Evolutionary conservation across 106 monocot genomes (phyloP), one percentile per base, ranked within the genome.

Genomic region (Phalaenopsis aphrodite): DNA sequence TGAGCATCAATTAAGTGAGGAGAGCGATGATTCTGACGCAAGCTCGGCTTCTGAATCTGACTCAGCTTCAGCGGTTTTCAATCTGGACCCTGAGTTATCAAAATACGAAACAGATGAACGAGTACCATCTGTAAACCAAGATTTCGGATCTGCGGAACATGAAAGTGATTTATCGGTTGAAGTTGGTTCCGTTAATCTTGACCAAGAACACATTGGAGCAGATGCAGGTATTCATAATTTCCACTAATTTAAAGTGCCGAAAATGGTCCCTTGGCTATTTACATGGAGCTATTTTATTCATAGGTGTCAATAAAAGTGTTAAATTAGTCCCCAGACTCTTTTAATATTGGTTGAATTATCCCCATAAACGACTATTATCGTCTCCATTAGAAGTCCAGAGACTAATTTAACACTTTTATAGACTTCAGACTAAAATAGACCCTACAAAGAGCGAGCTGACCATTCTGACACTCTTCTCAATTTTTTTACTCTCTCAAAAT

Each of bases 21-120:
- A 75, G 67, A 85, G 78, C 15, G 89, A 83, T 19, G 89, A 83
- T 79, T 86, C 84, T 1, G 84, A 76, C 45, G 56, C 80, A 5
- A 86, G 82, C 52, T 84, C 85, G n/a, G 23, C 56, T 52, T 37
- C 43, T 47, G 86, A 86, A 43, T 84, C 88, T 39, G 86, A 84
- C 36, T 68, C 84, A 2, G 64, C 12, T 75, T 85, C 85, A 46
- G 88, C 82, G n/a, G 61, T 78, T 74, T 72, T 30, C 9, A 82
- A 85, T 65, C 81, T 80, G 30, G 73, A 79, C 41, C 81, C 88
- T 3, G 80, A 88, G 39, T 41, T 75, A 36, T 4, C 79, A 16
- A 85, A 85, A 75, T 21, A 75, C 61, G 76, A 81, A 76, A 10
- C 78, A 15, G 74, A 76, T 14, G 79, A 82, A 49, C 9, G 41